Evolutionary conservation across 148 eudicot species (phyloP).

Genomic region (Silene latifolia): DNA sequence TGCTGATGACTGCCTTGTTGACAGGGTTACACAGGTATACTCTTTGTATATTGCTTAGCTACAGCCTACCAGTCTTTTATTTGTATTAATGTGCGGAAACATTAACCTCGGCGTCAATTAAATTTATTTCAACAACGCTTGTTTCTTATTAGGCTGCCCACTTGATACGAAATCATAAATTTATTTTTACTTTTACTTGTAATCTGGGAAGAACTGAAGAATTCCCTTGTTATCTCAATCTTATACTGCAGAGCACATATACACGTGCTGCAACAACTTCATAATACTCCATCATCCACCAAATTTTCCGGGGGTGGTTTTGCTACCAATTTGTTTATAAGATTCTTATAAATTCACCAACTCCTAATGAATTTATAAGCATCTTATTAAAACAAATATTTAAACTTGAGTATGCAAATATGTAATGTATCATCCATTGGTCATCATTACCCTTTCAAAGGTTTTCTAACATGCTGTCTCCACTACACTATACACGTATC

Average conservation of each 20-base stretch:
- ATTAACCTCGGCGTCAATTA: neutral
- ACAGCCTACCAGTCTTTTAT: neutral
- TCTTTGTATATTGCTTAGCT: neutral
- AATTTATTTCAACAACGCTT: neutral
- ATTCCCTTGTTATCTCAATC: neutral
- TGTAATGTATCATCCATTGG: neutral
- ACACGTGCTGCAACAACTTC: neutral
- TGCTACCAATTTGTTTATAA: neutral
- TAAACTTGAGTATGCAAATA: neutral
- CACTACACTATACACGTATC: neutral
- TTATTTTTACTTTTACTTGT: neutral
- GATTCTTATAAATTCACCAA: too few species aligned
- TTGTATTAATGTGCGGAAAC: neutral
- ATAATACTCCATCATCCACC: neutral
- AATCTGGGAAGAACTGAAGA: neutral
- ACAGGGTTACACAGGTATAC: conserved; percentile 83
- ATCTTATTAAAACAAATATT: neutral
- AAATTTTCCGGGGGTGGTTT: neutral
- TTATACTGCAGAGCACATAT: neutral
- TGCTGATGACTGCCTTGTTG: conserved; percentile 97
- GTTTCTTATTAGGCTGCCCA: neutral
- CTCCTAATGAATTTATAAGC: neutral
- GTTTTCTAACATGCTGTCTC: neutral
- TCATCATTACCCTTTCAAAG: neutral
- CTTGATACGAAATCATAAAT: neutral